Base-by-base conservation (phyloP, 345 rosid species). In the Camelina hispida region DNA sequence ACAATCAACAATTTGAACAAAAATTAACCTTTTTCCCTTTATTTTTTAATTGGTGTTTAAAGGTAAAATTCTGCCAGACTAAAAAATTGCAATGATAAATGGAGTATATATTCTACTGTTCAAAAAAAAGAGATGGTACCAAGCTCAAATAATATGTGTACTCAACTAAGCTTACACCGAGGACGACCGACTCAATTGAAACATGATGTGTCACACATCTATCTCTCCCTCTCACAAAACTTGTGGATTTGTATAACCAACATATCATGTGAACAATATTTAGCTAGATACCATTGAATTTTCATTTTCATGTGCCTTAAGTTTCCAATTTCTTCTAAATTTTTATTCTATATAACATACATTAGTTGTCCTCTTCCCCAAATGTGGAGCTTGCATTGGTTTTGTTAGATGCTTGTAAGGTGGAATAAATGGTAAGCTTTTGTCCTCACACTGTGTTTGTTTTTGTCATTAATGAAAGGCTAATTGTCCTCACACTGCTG, bases 261-360 rank as follows among this genome's bases (percentile, higher is more conserved):
- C 79, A 76, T 54, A 35, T 54, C 71, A 69, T 54, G 75, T 76
- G 80, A 69, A 17, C 71, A 54, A 76, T 76, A 76, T 62, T 47
- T 62, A 53, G 70, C 53, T 17, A 60, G 4, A 44, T 62, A 69
- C 54, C 71, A 69, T 16, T 53, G 57, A 69, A 1, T 25, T 42
- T 61, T 44, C 70, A 43, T 69, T 61, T 43, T 61, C 79, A 76
- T 46, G 50, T 76, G 62, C 51, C 73, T 75, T 48, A 7, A 25
- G 30, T 18, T 59, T 73, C 38, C 32, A 15, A 20, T 44, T 48
- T 69, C 58, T 52, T 43, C 40, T 18, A 20, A 18, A 30, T 22
- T 53, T 6, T 28, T 40, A 37, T 46, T 70, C 3, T 44, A 12
- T 9, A 32, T 32, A 4, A 11, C 4, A 3, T 25, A 32, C n/a